A percentile compares a stretch with the other conserved stretches of the same genome.
phyloP scores from a whole-genome alignment of 345 rosid species.

The Aethionema arabicum region DNA sequence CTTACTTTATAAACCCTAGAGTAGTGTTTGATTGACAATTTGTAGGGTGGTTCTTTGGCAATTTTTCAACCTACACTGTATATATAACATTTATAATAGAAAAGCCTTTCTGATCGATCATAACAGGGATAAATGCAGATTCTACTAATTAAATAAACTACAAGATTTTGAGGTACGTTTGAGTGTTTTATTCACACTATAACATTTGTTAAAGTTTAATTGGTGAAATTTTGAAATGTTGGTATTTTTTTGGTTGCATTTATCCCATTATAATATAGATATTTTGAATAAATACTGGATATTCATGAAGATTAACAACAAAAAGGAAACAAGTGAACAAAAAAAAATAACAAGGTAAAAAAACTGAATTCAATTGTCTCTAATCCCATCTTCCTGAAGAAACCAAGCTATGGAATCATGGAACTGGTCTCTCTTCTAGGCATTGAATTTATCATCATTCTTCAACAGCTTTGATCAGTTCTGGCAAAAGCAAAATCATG shows the following conservation, averaged over 20 bases:
- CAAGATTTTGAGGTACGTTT: no score
- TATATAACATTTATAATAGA: neutral
- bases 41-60: neutral
- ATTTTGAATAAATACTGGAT: constrained; percentile 6
- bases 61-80: constrained; percentile 3
- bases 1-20: neutral
- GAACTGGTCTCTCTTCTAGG: constrained; percentile 25
- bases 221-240: no score
- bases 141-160: no score
- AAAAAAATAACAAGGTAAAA: constrained; percentile 14
- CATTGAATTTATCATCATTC: constrained; percentile 26
- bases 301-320: constrained; percentile 17
- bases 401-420: constrained; percentile 25
- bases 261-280: no score
- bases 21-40: neutral
- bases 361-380: constrained; percentile 22
- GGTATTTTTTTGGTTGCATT: no score
- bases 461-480: constrained; percentile 30
- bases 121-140: neutral
- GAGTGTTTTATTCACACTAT: no score
- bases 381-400: constrained; percentile 28
- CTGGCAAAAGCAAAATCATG: constrained; percentile 21
- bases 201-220: no score
- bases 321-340: neutral
- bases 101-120: constrained; percentile 26